Conservation (phyloP, 2,329 filamentous ascomycete genomes). For the Alternaria consortialis region DNA sequence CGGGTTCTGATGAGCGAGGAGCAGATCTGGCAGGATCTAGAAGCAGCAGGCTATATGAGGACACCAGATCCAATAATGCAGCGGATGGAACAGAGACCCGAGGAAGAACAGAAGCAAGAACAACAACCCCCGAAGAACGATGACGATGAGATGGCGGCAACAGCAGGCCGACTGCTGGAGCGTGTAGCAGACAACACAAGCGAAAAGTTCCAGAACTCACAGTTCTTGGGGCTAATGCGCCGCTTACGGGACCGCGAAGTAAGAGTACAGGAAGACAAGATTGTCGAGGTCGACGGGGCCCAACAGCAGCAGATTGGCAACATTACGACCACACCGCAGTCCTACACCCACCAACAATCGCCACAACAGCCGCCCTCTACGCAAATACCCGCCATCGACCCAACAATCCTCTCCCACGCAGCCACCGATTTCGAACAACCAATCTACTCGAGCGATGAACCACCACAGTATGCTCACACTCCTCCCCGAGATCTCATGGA, state of each 20-base stretch:
- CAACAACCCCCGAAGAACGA: slow-evolving; percentile 50
- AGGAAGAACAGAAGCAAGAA: slow-evolving; percentile 39
- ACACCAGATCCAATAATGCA: slow-evolving; percentile 25
- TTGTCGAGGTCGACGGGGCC: slow-evolving; percentile 62
- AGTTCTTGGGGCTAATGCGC: slow-evolving; percentile 80
- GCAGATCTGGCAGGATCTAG: slow-evolving; percentile 41
- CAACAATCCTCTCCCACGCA: slow-evolving; percentile 41
- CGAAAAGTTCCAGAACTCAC: slow-evolving; percentile 79
- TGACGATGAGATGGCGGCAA: slow-evolving; percentile 74
- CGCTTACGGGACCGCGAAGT: slow-evolving; percentile 76
- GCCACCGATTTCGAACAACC: slow-evolving; percentile 43
- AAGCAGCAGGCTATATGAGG: slow-evolving; percentile 42
- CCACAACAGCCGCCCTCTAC: slow-evolving; percentile 8
- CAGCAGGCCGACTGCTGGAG: slow-evolving; percentile 74
- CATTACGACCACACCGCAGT: not conserved
- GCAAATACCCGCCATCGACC: slow-evolving; percentile 38
- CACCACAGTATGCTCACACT: slow-evolving; percentile 18
- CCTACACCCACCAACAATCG: not conserved
- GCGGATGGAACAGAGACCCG: slow-evolving; percentile 33
- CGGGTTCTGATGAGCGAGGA: slow-evolving; percentile 33
- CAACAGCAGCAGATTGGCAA: not conserved
- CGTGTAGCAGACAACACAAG: slow-evolving; percentile 73
- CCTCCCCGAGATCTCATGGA: slow-evolving; percentile 8
- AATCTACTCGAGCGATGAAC: slow-evolving; percentile 30
- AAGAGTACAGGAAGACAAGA: slow-evolving; percentile 73